These are phyloP conservation scores for Lepidopterella palustris DNA, from an alignment of 495 filamentous ascomycete genomes.

Conservation along the genomic window DNA sequence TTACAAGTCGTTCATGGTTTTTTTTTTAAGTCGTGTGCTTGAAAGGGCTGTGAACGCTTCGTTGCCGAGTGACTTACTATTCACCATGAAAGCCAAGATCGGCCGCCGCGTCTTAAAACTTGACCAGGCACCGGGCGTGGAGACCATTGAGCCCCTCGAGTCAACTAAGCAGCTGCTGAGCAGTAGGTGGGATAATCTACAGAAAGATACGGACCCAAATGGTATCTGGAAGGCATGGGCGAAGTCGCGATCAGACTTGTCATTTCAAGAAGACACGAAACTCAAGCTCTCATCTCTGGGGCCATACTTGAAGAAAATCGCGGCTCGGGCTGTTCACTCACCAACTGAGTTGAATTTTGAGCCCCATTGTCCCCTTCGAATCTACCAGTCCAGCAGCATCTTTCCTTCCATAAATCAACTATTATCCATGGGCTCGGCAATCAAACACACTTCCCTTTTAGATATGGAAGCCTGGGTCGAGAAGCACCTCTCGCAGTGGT, in stretches of 20 bases:
- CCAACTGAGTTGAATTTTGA: neutral
- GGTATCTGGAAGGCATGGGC: neutral
- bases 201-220: neutral
- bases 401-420: neutral
- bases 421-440: constrained; percentile 4
- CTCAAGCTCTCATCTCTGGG: neutral
- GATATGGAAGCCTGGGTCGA: constrained; percentile 39
- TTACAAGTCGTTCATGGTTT: constrained; percentile 56
- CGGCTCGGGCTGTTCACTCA: neutral
- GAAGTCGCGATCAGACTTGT: neutral
- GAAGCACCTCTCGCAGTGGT: constrained; percentile 36
- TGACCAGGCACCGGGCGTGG: neutral
- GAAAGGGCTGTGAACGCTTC: constrained; percentile 9
- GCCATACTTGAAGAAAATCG: neutral
- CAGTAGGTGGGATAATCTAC: neutral
- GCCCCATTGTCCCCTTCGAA: neutral
- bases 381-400: neutral
- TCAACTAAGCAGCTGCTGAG: neutral
- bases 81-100: constrained; percentile 18
- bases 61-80: constrained; percentile 10
- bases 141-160: neutral
- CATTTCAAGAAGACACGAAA: neutral
- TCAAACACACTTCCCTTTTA: neutral
- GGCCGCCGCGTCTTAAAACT: constrained; percentile 10
- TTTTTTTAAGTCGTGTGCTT: constrained; percentile 43